Evolutionary conservation across 192 early-diverging fungal species (phyloP).

Genomic region (Coemansia sp.): DNA sequence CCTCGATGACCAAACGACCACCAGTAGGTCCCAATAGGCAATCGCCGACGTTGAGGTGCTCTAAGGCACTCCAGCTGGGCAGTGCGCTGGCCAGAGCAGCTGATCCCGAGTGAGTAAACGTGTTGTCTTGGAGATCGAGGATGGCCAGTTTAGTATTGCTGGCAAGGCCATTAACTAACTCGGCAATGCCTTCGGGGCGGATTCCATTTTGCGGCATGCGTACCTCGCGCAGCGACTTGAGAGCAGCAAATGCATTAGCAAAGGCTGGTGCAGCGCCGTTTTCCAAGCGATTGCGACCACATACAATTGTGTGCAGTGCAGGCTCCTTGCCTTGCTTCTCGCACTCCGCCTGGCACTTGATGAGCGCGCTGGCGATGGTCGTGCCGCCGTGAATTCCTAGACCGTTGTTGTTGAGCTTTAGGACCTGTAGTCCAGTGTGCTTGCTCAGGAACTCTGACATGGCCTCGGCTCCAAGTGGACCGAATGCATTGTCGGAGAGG

Average conservation of each 20-base stretch:
- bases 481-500: conserved; percentile 97
- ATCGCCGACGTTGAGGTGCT: conserved; percentile 85
- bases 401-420: conserved; percentile 98
- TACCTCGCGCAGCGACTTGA: conserved; percentile 75
- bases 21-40: conserved; percentile 83
- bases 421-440: conserved; percentile 76
- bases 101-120: conserved; percentile 84
- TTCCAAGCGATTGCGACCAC: conserved; percentile 94
- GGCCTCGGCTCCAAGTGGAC: conserved; percentile 89
- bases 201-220: conserved; percentile 98
- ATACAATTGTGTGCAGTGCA: conserved; percentile 78
- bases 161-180: conserved; percentile 69
- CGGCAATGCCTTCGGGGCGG: conserved; percentile 89
- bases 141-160: conserved; percentile 68
- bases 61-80: conserved; percentile 74
- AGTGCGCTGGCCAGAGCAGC: conserved; percentile 77
- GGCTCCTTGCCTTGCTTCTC: conserved; percentile 63
- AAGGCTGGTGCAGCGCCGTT: conserved; percentile 76
- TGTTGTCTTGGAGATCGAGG: conserved; percentile 97
- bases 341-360: conserved; percentile 74
- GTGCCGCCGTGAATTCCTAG: conserved; percentile 90
- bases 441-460: conserved; percentile 84
- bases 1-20: conserved; percentile 64
- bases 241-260: conserved; percentile 80
- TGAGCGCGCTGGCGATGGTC: conserved; percentile 82